phyloP scores from a whole-genome alignment of 441 rosid species.

The Syzygium syzygioides region DNA sequence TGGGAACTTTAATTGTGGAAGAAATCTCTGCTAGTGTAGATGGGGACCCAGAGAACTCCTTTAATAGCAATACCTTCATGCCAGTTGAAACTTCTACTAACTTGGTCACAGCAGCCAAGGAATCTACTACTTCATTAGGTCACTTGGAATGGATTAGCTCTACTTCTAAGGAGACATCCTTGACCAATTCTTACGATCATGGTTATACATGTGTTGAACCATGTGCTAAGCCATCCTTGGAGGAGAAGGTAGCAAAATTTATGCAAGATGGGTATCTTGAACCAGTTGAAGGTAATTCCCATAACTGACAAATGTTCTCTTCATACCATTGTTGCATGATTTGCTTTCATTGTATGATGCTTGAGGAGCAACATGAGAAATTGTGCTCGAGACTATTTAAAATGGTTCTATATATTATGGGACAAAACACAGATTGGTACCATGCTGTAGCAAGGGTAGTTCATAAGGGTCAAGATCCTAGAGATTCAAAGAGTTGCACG shows the following conservation, averaged over 20 bases:
- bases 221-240: conserved; percentile 31
- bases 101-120: conserved; percentile 7
- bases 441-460: neutral
- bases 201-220: conserved; percentile 14
- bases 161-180: conserved; percentile 12
- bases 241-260: conserved; percentile 53
- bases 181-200: conserved; percentile 11
- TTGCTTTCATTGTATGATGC: neutral
- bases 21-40: conserved; percentile 6
- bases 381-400: neutral
- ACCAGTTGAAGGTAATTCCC: conserved; percentile 43
- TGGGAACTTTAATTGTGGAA: neutral
- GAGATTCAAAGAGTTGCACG: neutral
- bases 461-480: neutral
- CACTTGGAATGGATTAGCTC: conserved; percentile 21
- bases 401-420: neutral
- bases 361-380: neutral
- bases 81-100: conserved; percentile 20
- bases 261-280: conserved; percentile 65
- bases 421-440: neutral
- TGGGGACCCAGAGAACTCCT: conserved; percentile 14
- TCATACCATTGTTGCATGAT: neutral
- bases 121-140: conserved; percentile 1
- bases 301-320: neutral
- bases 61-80: neutral